These are phyloP conservation scores for Saccharomycopsis javanensis DNA, from an alignment of 805 yeast species.

Conservation along the genomic window DNA sequence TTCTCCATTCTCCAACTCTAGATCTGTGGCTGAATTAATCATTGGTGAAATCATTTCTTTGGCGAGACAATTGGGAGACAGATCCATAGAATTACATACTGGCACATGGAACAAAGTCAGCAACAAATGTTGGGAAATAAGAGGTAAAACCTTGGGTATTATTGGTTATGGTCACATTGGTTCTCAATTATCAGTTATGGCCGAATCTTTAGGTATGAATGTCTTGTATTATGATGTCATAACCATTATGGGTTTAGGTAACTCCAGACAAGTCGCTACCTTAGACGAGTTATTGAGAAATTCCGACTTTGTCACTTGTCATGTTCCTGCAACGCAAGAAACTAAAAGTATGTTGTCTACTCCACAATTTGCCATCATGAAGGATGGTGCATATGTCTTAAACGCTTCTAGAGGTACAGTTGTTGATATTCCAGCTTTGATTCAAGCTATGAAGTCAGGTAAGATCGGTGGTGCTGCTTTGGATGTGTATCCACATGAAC, in stretches of 20 bases:
- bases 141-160: slow-evolving; percentile 97
- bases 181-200: slow-evolving; percentile 89
- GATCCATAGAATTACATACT: slow-evolving; percentile 90
- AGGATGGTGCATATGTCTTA: slow-evolving; percentile 86
- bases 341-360: slow-evolving; percentile 83
- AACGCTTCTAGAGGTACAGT: slow-evolving; percentile 98
- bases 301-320: slow-evolving; percentile 86
- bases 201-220: slow-evolving; percentile 96
- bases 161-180: slow-evolving; percentile 99
- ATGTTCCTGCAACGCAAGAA: slow-evolving; percentile 91
- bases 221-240: slow-evolving; percentile 86
- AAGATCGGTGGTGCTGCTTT: slow-evolving; percentile 95
- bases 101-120: slow-evolving; percentile 98
- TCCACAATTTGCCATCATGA: slow-evolving; percentile 93
- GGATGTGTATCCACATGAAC: slow-evolving; percentile 95
- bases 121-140: slow-evolving; percentile 95
- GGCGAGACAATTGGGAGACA: slow-evolving; percentile 95
- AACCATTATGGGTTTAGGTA: slow-evolving; percentile 95
- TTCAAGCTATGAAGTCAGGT: slow-evolving; percentile 85
- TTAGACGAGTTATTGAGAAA: slow-evolving; percentile 70
- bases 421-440: slow-evolving; percentile 88
- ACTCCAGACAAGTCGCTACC: slow-evolving; percentile 84
- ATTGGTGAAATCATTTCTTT: slow-evolving; percentile 89
- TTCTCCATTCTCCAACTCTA: slow-evolving; percentile 96
- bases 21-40: slow-evolving; percentile 96